These are phyloP conservation scores for Diutina mesorugosa DNA, from an alignment of 1,139 yeast genomes.

Conservation along the genomic window DNA sequence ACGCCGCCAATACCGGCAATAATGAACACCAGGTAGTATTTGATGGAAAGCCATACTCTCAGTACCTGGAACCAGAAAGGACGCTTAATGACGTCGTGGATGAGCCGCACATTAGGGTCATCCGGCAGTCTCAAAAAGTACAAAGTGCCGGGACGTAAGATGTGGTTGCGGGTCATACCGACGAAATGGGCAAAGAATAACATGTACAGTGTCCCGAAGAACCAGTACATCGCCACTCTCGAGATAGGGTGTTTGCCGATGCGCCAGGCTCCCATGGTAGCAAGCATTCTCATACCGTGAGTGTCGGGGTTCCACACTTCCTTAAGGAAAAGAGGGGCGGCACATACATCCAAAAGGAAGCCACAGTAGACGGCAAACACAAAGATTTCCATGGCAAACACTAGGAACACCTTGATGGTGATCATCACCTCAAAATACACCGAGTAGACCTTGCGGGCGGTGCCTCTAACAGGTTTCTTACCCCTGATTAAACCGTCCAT, in stretches of 20 bases:
- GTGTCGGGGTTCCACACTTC: conserved; percentile 10
- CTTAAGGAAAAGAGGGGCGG: conserved; percentile 36
- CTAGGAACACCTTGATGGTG: conserved; percentile 60
- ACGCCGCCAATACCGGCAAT: conserved; percentile 63
- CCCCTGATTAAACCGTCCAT: conserved; percentile 20
- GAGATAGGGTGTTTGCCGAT: background rate
- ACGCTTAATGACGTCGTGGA: conserved; percentile 76
- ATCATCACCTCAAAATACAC: conserved; percentile 36
- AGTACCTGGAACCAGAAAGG: conserved; percentile 63
- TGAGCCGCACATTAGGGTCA: conserved; percentile 80
- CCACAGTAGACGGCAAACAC: conserved; percentile 88
- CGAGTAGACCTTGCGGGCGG: conserved; percentile 35
- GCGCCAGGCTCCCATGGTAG: conserved; percentile 10
- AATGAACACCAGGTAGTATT: conserved; percentile 66
- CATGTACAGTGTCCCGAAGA: conserved; percentile 77
- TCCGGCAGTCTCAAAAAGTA: conserved; percentile 91
- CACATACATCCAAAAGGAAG: conserved; percentile 53
- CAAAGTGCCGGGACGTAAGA: conserved; percentile 79
- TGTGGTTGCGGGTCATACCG: conserved; percentile 62
- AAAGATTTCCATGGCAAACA: conserved; percentile 69
- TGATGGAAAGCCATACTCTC: conserved; percentile 61
- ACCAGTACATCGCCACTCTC: conserved; percentile 32
- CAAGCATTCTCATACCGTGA: conserved; percentile 10
- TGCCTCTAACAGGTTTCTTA: conserved; percentile 32
- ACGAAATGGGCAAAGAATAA: conserved; percentile 75